Evolutionary conservation across 179 eudicot genomes (phyloP).

Genomic region (Beta corolliflora): DNA sequence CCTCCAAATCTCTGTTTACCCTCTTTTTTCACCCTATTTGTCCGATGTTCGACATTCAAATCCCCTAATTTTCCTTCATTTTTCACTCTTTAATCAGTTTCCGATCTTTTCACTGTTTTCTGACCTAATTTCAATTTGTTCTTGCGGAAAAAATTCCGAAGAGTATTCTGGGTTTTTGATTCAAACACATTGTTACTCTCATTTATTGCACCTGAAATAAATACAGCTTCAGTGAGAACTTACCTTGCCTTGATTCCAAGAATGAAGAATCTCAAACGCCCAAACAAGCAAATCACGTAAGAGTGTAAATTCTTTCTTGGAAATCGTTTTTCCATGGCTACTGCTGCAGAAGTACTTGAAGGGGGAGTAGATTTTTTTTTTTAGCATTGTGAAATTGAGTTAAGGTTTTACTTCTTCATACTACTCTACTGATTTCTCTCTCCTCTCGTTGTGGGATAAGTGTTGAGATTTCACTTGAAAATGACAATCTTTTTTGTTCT

Average conservation of each 20-base stretch:
- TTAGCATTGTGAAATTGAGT: slow-evolving; percentile 4
- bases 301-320: no score
- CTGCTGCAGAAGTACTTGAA: no score
- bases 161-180: no score
- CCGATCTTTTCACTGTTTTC: background rate
- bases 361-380: background rate
- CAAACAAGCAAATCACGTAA: no score
- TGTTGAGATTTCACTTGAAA: background rate
- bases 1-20: slow-evolving; percentile 17
- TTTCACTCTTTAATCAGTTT: slow-evolving; percentile 13
- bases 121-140: slow-evolving; percentile 23
- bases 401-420: background rate
- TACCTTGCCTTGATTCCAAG: no score
- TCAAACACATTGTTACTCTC: no score
- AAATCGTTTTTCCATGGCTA: no score
- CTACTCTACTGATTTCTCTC: no score
- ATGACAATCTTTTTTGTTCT: background rate
- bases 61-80: slow-evolving; percentile 12
- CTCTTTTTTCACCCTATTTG: slow-evolving; percentile 21
- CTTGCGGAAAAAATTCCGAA: no score
- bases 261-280: no score
- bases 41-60: background rate
- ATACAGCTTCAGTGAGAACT: no score
- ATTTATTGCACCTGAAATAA: no score
- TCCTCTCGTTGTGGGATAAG: background rate